Conservation (phyloP, 2,329 filamentous ascomycete species). For the Sarocladiaceae sp. region DNA sequence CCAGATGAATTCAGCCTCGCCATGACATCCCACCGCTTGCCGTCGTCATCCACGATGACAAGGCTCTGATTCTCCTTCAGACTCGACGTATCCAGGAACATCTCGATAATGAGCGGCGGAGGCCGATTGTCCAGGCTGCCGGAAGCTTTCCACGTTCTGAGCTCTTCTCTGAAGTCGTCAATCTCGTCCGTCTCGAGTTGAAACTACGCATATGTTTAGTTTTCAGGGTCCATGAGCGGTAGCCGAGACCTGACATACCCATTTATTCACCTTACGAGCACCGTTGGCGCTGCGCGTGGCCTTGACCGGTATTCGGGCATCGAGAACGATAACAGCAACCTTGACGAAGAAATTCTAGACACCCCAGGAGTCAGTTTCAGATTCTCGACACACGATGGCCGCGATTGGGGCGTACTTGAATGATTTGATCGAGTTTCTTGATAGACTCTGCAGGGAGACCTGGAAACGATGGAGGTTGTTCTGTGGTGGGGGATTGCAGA, state of each 20-base stretch:
- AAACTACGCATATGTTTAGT: constrained; percentile 58
- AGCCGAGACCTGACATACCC: constrained; percentile 51
- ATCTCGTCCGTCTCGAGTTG: constrained; percentile 93
- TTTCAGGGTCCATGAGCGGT: neutral
- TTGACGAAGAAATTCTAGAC: constrained; percentile 85
- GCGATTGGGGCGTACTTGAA: constrained; percentile 55
- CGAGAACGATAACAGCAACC: constrained; percentile 74
- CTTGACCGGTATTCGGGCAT: constrained; percentile 68
- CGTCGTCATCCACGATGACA: constrained; percentile 80
- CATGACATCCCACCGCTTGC: constrained; percentile 87
- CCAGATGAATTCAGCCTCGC: constrained; percentile 68
- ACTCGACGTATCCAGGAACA: constrained; percentile 74
- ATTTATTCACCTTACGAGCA: constrained; percentile 68
- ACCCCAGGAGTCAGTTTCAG: neutral
- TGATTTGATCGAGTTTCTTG: constrained; percentile 85
- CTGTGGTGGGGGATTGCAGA: constrained; percentile 41
- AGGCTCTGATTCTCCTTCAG: constrained; percentile 80
- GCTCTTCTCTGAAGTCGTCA: constrained; percentile 75
- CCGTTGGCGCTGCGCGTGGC: constrained; percentile 36
- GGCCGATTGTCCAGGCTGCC: constrained; percentile 72
- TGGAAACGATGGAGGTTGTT: constrained; percentile 30
- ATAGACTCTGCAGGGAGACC: constrained; percentile 59
- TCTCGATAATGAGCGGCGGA: constrained; percentile 81
- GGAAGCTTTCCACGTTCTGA: constrained; percentile 74
- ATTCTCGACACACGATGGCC: neutral